A percentile compares a stretch with the other conserved stretches of the same genome.
Conservation (phyloP, 106 monocot genomes). For the Triglochin maritima region DNA sequence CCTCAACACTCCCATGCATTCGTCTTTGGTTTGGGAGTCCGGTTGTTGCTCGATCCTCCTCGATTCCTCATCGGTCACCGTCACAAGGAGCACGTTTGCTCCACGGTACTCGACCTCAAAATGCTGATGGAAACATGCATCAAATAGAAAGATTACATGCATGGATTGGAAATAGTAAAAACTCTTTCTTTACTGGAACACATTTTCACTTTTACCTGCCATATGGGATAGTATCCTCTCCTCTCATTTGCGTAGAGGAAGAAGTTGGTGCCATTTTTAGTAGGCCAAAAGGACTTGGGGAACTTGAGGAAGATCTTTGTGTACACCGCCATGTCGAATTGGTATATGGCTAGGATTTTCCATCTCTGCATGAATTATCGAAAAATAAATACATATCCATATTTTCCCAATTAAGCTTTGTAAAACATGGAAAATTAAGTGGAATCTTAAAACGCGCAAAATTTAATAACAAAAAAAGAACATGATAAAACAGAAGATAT, state of each 20-base stretch:
- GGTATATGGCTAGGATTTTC: constrained; percentile 46
- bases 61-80: constrained; percentile 73
- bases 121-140: constrained; percentile 23
- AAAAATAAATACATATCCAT: too few relatives aligned
- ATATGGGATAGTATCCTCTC: constrained; percentile 32
- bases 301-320: constrained; percentile 83
- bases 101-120: constrained; percentile 54
- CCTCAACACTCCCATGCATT: constrained; percentile 57
- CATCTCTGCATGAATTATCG: constrained; percentile 16
- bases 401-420: not conserved
- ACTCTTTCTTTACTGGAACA: too few relatives aligned
- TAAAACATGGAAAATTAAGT: too few relatives aligned
- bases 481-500: too few relatives aligned
- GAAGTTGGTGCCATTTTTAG: constrained; percentile 43
- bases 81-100: constrained; percentile 58
- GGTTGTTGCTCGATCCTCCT: constrained; percentile 72
- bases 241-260: constrained; percentile 54
- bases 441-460: too few relatives aligned
- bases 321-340: constrained; percentile 80
- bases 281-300: constrained; percentile 59
- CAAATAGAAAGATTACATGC: too few relatives aligned
- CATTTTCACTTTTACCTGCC: constrained; percentile 19
- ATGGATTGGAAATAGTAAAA: too few relatives aligned
- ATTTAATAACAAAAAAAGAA: too few relatives aligned
- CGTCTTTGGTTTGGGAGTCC: constrained; percentile 43